Evolutionary conservation across 208 protist species (phyloP).

Genomic region (Crithidia sp.): DNA sequence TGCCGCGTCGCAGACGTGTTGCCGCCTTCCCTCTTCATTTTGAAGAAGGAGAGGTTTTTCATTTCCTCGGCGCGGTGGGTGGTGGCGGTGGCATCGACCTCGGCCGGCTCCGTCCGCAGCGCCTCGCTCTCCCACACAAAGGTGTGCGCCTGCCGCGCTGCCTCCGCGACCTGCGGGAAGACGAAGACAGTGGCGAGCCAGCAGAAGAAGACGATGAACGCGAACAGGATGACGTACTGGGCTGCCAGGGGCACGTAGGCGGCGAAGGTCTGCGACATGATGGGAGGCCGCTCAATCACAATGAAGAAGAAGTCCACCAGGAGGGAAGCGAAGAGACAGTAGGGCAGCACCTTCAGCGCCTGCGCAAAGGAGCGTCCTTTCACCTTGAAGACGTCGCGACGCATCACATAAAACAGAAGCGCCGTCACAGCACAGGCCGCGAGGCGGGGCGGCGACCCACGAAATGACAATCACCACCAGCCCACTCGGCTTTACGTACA

Average conservation of each 20-base stretch:
- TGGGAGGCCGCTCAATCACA: conserved; percentile 74
- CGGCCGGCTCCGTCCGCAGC: conserved; percentile 52
- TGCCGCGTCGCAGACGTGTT: neutral
- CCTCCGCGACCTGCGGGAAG: conserved; percentile 56
- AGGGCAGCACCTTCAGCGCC: conserved; percentile 65
- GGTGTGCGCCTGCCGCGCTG: conserved; percentile 33
- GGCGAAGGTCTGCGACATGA: conserved; percentile 67
- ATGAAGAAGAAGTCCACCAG: conserved; percentile 77
- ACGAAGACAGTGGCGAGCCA: conserved; percentile 30
- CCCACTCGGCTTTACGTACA: conserved; percentile 54
- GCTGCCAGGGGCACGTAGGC: conserved; percentile 46
- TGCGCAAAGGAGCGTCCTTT: conserved; percentile 63
- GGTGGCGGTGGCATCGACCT: conserved; percentile 18
- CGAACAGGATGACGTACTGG: conserved; percentile 57
- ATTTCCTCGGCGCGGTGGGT: conserved; percentile 6
- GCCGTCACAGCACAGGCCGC: conserved; percentile 65
- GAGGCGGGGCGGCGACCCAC: conserved; percentile 73
- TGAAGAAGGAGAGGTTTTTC: conserved; percentile 37
- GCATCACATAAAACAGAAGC: conserved; percentile 60
- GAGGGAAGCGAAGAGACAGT: conserved; percentile 70
- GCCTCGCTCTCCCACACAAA: conserved; percentile 79
- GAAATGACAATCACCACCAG: conserved; percentile 72
- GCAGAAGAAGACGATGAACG: conserved; percentile 52
- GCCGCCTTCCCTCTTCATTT: conserved; percentile 1
- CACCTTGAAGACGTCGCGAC: conserved; percentile 66